These are phyloP conservation scores for Beauveria asiatica DNA, from an alignment of 2,329 filamentous ascomycete genomes.

Conservation along the genomic window DNA sequence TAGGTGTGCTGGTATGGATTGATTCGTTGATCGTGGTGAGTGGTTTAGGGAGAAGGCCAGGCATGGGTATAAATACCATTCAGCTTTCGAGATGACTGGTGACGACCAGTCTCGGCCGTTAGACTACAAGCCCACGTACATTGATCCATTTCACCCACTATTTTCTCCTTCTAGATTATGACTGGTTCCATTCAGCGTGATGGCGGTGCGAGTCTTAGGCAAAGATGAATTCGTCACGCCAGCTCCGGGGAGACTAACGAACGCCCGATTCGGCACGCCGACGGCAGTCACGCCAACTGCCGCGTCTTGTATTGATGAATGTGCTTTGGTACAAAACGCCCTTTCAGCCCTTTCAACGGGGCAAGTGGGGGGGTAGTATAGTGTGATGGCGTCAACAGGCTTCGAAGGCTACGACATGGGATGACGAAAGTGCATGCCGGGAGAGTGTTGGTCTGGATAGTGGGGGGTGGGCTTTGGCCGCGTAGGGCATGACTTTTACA, in stretches of 20 bases:
- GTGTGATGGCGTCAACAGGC: neutral
- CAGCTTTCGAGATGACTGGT: neutral
- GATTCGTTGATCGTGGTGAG: neutral
- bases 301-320: neutral
- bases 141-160: no score
- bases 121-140: no score
- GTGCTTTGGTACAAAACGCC: no score
- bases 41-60: no score
- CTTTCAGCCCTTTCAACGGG: neutral
- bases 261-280: no score
- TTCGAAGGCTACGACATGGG: neutral
- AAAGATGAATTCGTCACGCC: no score
- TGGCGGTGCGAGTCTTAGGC: no score
- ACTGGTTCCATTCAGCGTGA: no score
- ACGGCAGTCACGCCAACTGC: neutral
- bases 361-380: neutral
- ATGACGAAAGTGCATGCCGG: neutral
- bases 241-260: no score
- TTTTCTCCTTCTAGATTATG: no score
- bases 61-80: neutral
- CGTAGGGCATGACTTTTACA: no score
- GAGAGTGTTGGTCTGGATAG: neutral
- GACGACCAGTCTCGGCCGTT: no score
- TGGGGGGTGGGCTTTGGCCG: neutral
- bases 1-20: neutral